These are phyloP conservation scores for Rosa lucieae DNA, from an alignment of 306 rosid species.

Conservation along the genomic window DNA sequence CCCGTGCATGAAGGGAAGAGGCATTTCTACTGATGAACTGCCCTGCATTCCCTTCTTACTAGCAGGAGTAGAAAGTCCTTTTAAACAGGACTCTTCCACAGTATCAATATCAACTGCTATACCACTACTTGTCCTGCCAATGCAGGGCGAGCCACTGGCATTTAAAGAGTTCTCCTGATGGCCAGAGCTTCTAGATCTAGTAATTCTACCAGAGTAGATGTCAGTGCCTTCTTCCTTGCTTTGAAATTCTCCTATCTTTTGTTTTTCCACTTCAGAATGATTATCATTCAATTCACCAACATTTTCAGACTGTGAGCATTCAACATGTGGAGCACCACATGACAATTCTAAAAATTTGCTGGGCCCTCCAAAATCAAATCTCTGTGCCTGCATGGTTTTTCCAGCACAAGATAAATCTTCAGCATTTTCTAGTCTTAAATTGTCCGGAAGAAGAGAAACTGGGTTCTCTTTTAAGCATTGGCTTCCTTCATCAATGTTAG, in stretches of 20 bases:
- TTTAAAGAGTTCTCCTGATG: constrained; percentile 32
- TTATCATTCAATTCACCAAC: constrained; percentile 34
- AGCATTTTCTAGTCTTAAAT: constrained; percentile 28
- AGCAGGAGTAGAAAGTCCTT: constrained; percentile 37
- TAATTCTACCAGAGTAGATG: constrained; percentile 33
- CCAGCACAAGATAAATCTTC: constrained; percentile 31
- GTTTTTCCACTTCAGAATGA: constrained; percentile 39
- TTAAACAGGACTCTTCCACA: constrained; percentile 33
- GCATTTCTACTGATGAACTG: constrained; percentile 24
- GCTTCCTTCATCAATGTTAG: constrained; percentile 23
- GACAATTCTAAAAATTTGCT: constrained; percentile 34
- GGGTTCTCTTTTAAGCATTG: constrained; percentile 17
- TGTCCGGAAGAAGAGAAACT: constrained; percentile 28
- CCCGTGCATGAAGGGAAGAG: constrained; percentile 24
- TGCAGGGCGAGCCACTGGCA: constrained; percentile 29
- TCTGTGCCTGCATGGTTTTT: constrained; percentile 37
- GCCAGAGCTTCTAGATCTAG: constrained; percentile 36
- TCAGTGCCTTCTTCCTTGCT: constrained; percentile 31
- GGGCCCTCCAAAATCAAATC: constrained; percentile 30
- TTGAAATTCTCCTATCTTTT: constrained; percentile 24
- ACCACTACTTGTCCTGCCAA: constrained; percentile 28
- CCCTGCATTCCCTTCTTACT: constrained; percentile 27
- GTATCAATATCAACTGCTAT: constrained; percentile 44
- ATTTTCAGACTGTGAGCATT: constrained; percentile 34
- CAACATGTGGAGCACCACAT: constrained; percentile 39